These are phyloP conservation scores for Kwoniella sp. DNA, from an alignment of 768 basidiomycete genomes.

Conservation along the genomic window DNA sequence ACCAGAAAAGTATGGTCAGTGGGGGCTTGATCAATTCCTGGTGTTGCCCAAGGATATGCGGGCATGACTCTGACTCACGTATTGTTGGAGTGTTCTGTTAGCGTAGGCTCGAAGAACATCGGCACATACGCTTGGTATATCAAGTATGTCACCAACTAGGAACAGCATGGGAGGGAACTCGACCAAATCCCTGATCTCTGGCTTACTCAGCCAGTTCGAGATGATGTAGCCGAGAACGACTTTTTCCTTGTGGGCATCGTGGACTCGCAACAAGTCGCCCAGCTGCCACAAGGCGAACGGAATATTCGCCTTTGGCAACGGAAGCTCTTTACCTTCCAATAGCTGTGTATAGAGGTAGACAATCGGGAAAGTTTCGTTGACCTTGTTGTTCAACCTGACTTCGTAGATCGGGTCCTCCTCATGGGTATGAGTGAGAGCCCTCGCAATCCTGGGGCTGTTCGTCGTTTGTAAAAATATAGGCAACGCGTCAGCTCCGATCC, in stretches of 20 bases:
- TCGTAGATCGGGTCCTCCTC: background rate
- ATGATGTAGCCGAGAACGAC: background rate
- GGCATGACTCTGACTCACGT: background rate
- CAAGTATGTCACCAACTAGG: background rate
- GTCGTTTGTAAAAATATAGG: too few relatives aligned
- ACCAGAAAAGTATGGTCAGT: too few relatives aligned
- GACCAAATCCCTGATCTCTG: background rate
- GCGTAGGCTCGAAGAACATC: background rate
- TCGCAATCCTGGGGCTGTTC: too few relatives aligned
- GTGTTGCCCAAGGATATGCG: background rate
- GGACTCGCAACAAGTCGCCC: background rate
- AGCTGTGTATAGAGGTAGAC: background rate
- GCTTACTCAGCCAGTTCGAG: background rate
- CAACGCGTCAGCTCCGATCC: too few relatives aligned
- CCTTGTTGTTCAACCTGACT: background rate
- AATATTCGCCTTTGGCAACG: background rate
- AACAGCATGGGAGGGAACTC: background rate
- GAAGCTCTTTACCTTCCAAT: background rate
- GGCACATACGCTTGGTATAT: background rate
- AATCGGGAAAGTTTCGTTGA: background rate
- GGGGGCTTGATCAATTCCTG: too few relatives aligned
- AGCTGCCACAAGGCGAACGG: background rate
- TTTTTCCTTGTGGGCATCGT: background rate
- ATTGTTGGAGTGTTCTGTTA: background rate
- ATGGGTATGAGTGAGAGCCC: too few relatives aligned